Evolutionary conservation across 345 rosid genomes (phyloP).

Genomic region (Brassica cretica): DNA sequence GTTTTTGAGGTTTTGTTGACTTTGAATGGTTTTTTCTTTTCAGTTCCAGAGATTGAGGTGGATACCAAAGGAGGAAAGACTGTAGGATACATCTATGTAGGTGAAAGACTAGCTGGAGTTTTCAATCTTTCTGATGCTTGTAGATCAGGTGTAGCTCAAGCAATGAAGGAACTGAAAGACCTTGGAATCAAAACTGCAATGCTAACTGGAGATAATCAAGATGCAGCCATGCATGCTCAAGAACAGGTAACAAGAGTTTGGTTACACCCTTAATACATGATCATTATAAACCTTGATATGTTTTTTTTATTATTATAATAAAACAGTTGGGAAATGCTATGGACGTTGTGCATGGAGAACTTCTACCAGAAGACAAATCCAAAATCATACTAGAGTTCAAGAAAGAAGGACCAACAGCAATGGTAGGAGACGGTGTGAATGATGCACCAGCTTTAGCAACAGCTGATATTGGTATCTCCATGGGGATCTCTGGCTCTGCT

Average conservation of each 20-base stretch:
- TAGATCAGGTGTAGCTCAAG: slow-evolving; percentile 69
- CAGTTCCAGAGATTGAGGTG: slow-evolving; percentile 48
- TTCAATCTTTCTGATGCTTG: slow-evolving; percentile 79
- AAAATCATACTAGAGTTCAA: slow-evolving; percentile 52
- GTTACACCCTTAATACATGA: not conserved
- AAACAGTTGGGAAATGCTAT: slow-evolving; percentile 57
- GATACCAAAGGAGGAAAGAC: slow-evolving; percentile 53
- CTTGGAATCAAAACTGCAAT: slow-evolving; percentile 64
- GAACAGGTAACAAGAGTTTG: slow-evolving; percentile 31
- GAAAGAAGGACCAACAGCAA: slow-evolving; percentile 66
- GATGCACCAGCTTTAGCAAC: slow-evolving; percentile 97
- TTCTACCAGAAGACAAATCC: slow-evolving; percentile 76
- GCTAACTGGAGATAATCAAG: slow-evolving; percentile 83
- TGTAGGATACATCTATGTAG: slow-evolving; percentile 58
- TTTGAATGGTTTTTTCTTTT: slow-evolving; percentile 11
- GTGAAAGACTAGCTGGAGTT: slow-evolving; percentile 50
- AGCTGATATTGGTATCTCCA: slow-evolving; percentile 88
- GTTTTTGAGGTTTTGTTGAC: slow-evolving; percentile 7
- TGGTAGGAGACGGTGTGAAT: slow-evolving; percentile 91
- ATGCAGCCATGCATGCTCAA: slow-evolving; percentile 66
- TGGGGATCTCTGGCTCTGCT: slow-evolving; percentile 94
- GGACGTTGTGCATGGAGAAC: slow-evolving; percentile 66
- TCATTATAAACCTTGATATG: not conserved
- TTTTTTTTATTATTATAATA: not conserved
- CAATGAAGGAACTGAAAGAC: slow-evolving; percentile 57